Evolutionary conservation across 805 yeast genomes (phyloP), one percentile per base, ranked within the genome.

Genomic region (Scheffersomyces stipitis): DNA sequence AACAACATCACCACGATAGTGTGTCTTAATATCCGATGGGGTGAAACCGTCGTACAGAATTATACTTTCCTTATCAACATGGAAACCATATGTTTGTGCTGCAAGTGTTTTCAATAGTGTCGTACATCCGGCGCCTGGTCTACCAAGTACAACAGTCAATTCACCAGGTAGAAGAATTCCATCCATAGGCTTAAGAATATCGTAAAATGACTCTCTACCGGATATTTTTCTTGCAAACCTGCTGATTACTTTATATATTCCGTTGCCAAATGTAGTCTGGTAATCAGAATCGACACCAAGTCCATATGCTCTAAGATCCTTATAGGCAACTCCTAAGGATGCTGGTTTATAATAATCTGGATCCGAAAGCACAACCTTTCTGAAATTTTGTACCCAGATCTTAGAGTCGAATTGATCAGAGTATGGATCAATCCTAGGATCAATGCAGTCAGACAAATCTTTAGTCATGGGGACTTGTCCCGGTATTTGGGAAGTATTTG

Each of bases 101-200:
- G 88, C 78, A 46, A 83, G 64, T 3, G 83, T 72, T 47, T 80
- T 80, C 47, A 81, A 62, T 30, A 81, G 60, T 0, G 87, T 80
- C 2, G 86, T 72, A 57, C 87, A 81, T 47, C 87, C 87, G 13
- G 86, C 76, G 52, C 90, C 90, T 1, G 90, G 90, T 58, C 88
- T 74, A 42, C 90, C 90, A 26, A 83, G 63, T 8, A 83, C 87
- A 34, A 82, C 83, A 7, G 82, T 72, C 30, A 81, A 61, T 41
- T 80, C 80, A 32, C 86, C 86, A 3, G 84, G 79, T 34, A 63
- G 63, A 37, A 80, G 64, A 3, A 72, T 33, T 15, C 80, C 86
- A 49, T 80, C 84, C 83, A 80, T 78, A 20, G 82, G 71, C 51
- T 78, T 80, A 56, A 76, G 63, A 44, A 75, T 80, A 42, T 73